Conservation (phyloP, 208 protist species). For the Herpetomonas tarakana region DNA sequence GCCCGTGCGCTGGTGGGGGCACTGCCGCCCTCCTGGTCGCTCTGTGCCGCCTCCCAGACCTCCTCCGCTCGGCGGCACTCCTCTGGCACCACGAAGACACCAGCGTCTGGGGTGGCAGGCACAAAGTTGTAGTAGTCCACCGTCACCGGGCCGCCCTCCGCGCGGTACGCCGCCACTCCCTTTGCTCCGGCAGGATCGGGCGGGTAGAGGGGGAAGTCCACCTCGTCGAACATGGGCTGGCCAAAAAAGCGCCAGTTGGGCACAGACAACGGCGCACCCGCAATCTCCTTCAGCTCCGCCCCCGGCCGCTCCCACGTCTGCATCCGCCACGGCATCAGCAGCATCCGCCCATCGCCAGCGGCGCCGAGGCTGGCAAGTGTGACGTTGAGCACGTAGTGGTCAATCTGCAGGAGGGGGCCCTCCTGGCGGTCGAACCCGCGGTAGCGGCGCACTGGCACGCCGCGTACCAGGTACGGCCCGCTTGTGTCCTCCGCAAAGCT, state of each 20-base stretch:
- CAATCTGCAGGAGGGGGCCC: conserved; percentile 32
- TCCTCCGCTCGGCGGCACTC: conserved; percentile 28
- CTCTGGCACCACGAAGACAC: conserved; percentile 44
- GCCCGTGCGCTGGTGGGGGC: not conserved
- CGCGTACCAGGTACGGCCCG: conserved; percentile 33
- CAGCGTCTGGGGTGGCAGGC: conserved; percentile 23
- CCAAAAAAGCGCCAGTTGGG: conserved; percentile 76
- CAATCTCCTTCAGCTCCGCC: conserved; percentile 32
- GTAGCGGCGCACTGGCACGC: conserved; percentile 39
- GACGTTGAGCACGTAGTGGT: conserved; percentile 39
- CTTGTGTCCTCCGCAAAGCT: not conserved
- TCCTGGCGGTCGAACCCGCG: conserved; percentile 37
- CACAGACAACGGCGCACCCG: conserved; percentile 23
- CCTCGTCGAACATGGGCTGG: conserved; percentile 65
- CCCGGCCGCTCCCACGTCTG: conserved; percentile 31
- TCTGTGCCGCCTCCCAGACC: conserved; percentile 4
- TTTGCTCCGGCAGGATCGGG: not conserved
- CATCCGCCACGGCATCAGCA: conserved; percentile 47
- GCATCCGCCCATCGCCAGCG: not conserved
- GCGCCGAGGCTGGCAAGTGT: not conserved
- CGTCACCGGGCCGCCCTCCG: conserved; percentile 36
- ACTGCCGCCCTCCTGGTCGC: not conserved
- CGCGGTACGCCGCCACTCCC: conserved; percentile 18
- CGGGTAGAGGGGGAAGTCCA: conserved; percentile 19
- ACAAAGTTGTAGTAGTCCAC: conserved; percentile 79